Evolutionary conservation across 192 early-diverging fungal species (phyloP).

Genomic region (Backusella macrospora): DNA sequence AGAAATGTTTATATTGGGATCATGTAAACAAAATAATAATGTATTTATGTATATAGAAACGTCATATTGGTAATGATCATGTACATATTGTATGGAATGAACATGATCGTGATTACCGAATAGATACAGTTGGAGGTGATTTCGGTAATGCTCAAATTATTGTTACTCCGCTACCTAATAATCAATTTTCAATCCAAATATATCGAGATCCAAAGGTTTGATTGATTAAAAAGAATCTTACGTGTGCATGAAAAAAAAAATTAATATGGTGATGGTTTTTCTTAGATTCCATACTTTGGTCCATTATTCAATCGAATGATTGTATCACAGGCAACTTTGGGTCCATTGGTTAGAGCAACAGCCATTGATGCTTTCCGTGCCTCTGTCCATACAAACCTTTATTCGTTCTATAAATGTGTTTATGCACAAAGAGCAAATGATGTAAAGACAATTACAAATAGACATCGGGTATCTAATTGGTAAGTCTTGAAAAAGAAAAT

Average conservation of each 20-base stretch:
- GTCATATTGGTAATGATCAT: constrained; percentile 98
- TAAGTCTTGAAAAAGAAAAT: constrained; percentile 1
- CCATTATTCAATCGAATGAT: constrained; percentile 82
- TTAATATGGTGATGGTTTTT: too few species aligned
- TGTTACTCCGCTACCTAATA: constrained; percentile 79
- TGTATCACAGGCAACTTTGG: constrained; percentile 72
- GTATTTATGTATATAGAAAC: constrained; percentile 70
- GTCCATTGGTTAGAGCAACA: constrained; percentile 77
- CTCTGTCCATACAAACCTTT: constrained; percentile 35
- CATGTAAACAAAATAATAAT: not conserved
- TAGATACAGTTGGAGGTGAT: constrained; percentile 93
- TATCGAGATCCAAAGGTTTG: constrained; percentile 59
- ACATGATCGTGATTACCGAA: constrained; percentile 82
- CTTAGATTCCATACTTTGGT: constrained; percentile 79
- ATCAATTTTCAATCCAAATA: constrained; percentile 56
- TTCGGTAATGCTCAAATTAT: constrained; percentile 97
- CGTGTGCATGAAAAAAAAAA: not conserved
- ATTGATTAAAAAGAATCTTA: not conserved
- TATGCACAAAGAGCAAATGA: constrained; percentile 60
- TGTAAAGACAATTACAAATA: constrained; percentile 57
- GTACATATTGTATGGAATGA: constrained; percentile 99
- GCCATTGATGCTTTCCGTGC: constrained; percentile 76
- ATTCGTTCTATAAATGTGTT: constrained; percentile 55
- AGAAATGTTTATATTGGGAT: not conserved
- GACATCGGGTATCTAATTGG: constrained; percentile 61